Conservation (phyloP, 2,329 filamentous ascomycete genomes). For the Huntiella savannae region DNA sequence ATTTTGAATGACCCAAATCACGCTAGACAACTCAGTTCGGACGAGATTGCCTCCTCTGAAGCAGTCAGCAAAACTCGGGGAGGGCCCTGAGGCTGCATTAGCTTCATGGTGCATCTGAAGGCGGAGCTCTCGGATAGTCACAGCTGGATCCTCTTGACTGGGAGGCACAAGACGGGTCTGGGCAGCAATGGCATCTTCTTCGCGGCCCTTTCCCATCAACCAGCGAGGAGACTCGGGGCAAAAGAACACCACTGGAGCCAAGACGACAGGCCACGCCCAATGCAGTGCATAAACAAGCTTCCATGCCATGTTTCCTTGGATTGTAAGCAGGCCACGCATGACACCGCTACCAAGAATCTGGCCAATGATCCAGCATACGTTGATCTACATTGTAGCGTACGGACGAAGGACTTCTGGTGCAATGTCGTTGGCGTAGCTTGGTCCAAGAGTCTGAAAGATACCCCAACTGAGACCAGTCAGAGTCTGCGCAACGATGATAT, state of each 20-base stretch:
- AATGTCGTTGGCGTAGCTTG: constrained; percentile 24
- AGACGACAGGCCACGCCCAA: constrained; percentile 24
- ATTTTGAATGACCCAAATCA: constrained; percentile 17
- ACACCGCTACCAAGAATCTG: constrained; percentile 24
- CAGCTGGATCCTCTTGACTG: constrained; percentile 14
- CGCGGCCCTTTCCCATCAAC: constrained; percentile 23
- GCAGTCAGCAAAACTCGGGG: constrained; percentile 22
- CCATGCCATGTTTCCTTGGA: constrained; percentile 22
- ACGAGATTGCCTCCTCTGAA: constrained; percentile 24
- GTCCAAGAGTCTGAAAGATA: constrained; percentile 22
- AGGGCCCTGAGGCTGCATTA: constrained; percentile 10
- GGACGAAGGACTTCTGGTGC: constrained; percentile 18
- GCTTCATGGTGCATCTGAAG: constrained; percentile 7
- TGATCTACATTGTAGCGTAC: constrained; percentile 23
- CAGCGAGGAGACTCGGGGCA: constrained; percentile 25
- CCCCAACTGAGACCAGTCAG: constrained; percentile 24
- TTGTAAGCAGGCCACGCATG: constrained; percentile 19
- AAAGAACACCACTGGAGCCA: constrained; percentile 20
- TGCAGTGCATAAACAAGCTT: constrained; percentile 26
- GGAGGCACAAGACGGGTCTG: constrained; percentile 15
- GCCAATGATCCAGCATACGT: constrained; percentile 25
- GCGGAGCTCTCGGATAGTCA: constrained; percentile 13
- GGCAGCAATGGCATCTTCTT: constrained; percentile 15
- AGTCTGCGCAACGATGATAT: constrained; percentile 22
- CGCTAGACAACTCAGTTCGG: constrained; percentile 20